Evolutionary conservation across 2,329 filamentous ascomycete species (phyloP), one percentile per base, ranked within the genome.

Genomic region (Botryotinia calthae): DNA sequence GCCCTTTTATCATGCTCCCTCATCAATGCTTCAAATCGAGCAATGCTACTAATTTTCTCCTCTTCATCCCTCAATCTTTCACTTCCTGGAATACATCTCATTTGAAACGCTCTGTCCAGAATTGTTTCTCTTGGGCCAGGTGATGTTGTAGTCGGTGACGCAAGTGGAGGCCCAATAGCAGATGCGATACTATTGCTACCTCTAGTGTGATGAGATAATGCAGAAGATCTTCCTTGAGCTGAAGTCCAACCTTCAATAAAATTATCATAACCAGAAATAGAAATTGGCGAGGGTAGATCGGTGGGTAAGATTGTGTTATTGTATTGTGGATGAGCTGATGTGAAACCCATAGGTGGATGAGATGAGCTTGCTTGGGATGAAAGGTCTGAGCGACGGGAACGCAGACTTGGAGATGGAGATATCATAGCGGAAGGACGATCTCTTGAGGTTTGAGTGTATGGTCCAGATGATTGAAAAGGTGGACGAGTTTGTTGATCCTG

Each of bases 1-100:
- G 76, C 82, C 82, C 72, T 84, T 72, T 86, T 84, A 56, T 91
- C 89, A 31, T 83, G 83, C 76, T 90, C 87, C 34, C 85, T 83
- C 89, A 91, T 91, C 61, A 91, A 80, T 4, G 89, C 89, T 70
- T 91, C 89, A 71, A 91, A 91, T 34, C 88, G 85, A 16, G 89
- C 89, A 46, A 91, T 83, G 0, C 89, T 91, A 76, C 86, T 91
- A 25, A 91, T 82, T 73, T 90, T 89, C 76, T 90, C 88, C 74
- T 90, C 88, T 6, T 88, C 88, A n/a, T 77, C 76, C 14, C 69
- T 54, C 1, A 86, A 83, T 12, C 82, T 81, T 18, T 89, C 88
- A 3, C 87, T 87, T 9, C 89, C 89, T 25, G 89, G 89, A 48
- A 91, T 90, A 73, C 84, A 88, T 14, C 87, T 84, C 81, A 91